These are phyloP conservation scores for Mycena metata DNA, from an alignment of 768 basidiomycete genomes.

Conservation along the genomic window DNA sequence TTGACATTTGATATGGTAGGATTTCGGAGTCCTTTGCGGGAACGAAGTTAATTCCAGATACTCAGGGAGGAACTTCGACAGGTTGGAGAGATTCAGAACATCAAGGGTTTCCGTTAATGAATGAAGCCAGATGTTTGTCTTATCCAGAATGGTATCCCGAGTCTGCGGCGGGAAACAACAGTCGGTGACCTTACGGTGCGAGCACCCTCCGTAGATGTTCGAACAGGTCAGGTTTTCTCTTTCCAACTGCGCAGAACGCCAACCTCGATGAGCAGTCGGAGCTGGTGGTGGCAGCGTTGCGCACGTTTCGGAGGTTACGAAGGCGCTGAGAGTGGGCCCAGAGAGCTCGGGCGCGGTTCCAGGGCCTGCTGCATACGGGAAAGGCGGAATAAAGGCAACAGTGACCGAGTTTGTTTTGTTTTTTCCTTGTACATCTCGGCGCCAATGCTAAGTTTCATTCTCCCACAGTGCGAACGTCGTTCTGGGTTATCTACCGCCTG, in stretches of 20 bases:
- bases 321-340: conserved; percentile 47
- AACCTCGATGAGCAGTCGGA: conserved; percentile 22
- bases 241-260: neutral
- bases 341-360: conserved; percentile 48
- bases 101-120: neutral
- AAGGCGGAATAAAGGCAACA: conserved; percentile 46
- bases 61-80: conserved; percentile 44
- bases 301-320: conserved; percentile 41
- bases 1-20: conserved; percentile 47
- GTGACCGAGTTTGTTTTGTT: conserved; percentile 43
- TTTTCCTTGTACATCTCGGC: neutral
- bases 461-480: conserved; percentile 42
- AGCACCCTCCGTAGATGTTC: conserved; percentile 46
- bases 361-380: conserved; percentile 48
- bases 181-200: conserved; percentile 46
- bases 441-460: neutral
- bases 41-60: neutral
- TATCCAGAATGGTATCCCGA: conserved; percentile 46
- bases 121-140: conserved; percentile 42
- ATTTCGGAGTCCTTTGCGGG: neutral
- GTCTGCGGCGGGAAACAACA: conserved; percentile 45
- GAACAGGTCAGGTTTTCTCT: conserved; percentile 15
- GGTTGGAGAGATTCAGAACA: conserved; percentile 10
- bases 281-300: conserved; percentile 36
- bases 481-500: conserved; percentile 46